A percentile compares a stretch with the other conserved stretches of the same genome.
Conservation (phyloP, 306 rosid genomes). For the Calophaca sinica region DNA sequence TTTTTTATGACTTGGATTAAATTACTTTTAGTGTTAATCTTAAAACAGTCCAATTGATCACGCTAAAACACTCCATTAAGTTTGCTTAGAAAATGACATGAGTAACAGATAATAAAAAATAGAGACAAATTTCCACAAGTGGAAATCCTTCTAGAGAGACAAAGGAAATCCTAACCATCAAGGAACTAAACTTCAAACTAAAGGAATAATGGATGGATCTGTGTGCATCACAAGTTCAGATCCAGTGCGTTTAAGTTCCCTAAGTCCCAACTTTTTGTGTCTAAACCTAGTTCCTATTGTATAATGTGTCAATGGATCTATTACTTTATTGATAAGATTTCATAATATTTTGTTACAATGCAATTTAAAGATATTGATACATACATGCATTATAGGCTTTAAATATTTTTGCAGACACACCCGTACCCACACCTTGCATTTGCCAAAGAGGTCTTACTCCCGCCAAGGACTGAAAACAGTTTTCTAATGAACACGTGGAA, state of each 20-base stretch:
- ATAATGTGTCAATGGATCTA: background rate
- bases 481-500: constrained; percentile 6
- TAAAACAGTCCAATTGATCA: constrained; percentile 15
- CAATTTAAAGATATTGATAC: background rate
- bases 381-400: constrained; percentile 6
- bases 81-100: constrained; percentile 1
- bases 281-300: constrained; percentile 6
- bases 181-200: constrained; percentile 4
- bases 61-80: constrained; percentile 1
- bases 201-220: constrained; percentile 16
- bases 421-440: constrained; percentile 5
- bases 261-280: constrained; percentile 10
- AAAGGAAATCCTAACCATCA: constrained; percentile 17
- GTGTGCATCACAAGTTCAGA: constrained; percentile 32
- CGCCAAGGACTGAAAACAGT: constrained; percentile 6
- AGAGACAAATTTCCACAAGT: background rate
- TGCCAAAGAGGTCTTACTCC: constrained; percentile 11
- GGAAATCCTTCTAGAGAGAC: background rate
- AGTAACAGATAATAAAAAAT: constrained; percentile 1
- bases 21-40: constrained; percentile 16
- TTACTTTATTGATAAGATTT: background rate
- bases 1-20: background rate
- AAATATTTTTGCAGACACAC: background rate
- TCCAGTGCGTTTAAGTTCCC: background rate
- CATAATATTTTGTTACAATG: background rate